These are phyloP conservation scores for Arctium lappa DNA, from an alignment of 129 eudicot genomes.

Conservation along the genomic window DNA sequence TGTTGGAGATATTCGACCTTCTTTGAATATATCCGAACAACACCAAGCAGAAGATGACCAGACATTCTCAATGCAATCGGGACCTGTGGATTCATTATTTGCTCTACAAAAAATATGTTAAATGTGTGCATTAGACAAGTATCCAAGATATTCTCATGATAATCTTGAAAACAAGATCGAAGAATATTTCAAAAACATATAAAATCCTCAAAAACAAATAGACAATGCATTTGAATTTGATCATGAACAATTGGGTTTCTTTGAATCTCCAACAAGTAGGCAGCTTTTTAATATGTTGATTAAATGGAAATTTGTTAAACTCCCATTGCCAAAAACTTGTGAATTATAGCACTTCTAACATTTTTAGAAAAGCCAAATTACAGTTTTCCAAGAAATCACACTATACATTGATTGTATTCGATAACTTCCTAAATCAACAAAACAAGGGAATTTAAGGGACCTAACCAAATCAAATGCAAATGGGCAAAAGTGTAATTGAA, in stretches of 20 bases:
- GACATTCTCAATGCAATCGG: conserved; percentile 95
- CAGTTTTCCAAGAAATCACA: not conserved
- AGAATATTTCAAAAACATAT: not conserved
- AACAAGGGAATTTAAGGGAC: not conserved
- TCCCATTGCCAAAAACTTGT: not conserved
- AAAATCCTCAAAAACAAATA: not conserved
- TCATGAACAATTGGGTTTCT: not conserved
- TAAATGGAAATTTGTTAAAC: not conserved
- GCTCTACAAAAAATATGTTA: conserved; percentile 37
- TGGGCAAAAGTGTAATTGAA: not conserved
- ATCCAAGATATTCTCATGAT: not conserved
- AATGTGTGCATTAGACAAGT: not conserved
- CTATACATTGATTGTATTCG: not conserved
- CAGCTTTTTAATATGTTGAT: not conserved
- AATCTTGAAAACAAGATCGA: not conserved
- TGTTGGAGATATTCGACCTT: conserved; percentile 86
- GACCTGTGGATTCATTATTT: conserved; percentile 81
- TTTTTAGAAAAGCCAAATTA: too few relatives aligned
- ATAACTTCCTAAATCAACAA: not conserved
- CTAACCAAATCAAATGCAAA: not conserved
- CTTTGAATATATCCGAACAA: conserved; percentile 86
- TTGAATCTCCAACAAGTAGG: not conserved
- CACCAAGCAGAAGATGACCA: conserved; percentile 87
- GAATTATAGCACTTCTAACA: too few relatives aligned
- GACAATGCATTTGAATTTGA: too few relatives aligned